Percentiles rank a stretch among this genome's conserved stretches.
Evolutionary conservation across 495 filamentous ascomycete species (phyloP).

Genomic region (Arthonia radiata): DNA sequence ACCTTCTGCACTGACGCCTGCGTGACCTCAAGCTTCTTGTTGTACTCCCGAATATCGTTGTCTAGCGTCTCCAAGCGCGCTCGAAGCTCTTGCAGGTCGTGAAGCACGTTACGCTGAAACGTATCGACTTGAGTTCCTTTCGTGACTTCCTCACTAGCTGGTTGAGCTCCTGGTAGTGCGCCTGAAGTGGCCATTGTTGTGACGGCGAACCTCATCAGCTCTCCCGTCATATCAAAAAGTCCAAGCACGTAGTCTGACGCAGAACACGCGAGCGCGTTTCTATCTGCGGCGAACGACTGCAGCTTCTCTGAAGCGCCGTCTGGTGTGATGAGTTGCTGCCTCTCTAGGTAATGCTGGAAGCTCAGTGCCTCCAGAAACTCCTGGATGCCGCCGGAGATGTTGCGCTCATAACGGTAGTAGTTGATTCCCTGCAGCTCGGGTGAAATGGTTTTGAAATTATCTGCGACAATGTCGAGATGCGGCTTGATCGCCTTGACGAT

Average conservation of each 20-base stretch:
- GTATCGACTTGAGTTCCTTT: constrained; percentile 1
- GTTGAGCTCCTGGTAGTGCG: constrained; percentile 26
- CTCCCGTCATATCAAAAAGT: constrained; percentile 75
- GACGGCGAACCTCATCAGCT: constrained; percentile 90
- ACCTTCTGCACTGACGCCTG: constrained; percentile 76
- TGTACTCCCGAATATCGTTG: constrained; percentile 30
- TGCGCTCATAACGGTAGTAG: constrained; percentile 53
- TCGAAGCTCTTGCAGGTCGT: constrained; percentile 51
- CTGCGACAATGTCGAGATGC: constrained; percentile 38
- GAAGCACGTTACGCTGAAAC: constrained; percentile 30
- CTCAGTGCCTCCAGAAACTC: constrained; percentile 75
- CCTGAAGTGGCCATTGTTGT: constrained; percentile 46
- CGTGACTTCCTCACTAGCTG: constrained; percentile 5
- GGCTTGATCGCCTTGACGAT: constrained; percentile 38
- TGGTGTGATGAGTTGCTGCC: constrained; percentile 45
- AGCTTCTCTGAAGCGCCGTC: constrained; percentile 28
- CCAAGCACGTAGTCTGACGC: constrained; percentile 76
- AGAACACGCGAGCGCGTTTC: constrained; percentile 28
- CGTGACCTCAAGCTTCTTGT: constrained; percentile 75
- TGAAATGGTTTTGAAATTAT: constrained; percentile 37
- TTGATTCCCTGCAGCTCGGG: constrained; percentile 56
- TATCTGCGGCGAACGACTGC: constrained; percentile 5
- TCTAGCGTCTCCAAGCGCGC: constrained; percentile 46
- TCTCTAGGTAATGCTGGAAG: constrained; percentile 68
- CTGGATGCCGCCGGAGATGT: constrained; percentile 58